Evolutionary conservation across 1,139 yeast genomes (phyloP), one percentile per base, ranked within the genome.

Genomic region (Kodamaea ohmeri): DNA sequence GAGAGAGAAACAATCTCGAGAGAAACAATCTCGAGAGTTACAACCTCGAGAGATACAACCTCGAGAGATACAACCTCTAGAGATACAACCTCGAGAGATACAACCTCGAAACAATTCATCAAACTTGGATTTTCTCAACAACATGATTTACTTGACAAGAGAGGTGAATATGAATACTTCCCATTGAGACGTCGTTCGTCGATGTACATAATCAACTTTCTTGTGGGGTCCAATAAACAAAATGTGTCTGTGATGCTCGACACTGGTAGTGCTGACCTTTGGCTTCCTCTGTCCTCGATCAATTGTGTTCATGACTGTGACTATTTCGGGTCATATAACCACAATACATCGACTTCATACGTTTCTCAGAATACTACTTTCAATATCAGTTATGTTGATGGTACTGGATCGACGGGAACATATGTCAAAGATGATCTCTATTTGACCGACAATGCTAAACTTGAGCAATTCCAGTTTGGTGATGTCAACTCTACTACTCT

Each of bases 181-280:
- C 24, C 33, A 11, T 30, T 30, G 17, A 18, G 12, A 9, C 15
- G 4, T 9, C 33, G 25, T 11, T 15, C 22, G 5, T 19, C 28
- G 11, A 22, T 73, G 49, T 80, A 78, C 52, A 58, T 72, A 43
- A 73, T 74, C 2, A 58, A 57, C 8, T 47, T 76, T 36, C 41
- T 52, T 26, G 48, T 65, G 24, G 76, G 76, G 1, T 57, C 68
- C 11, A 51, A 63, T 29, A 43, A 51, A 12, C 61, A 66, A 37
- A 36, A 47, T 20, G 60, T 60, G 16, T 49, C 53, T 4, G 70
- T 67, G 2, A 53, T 67, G 44, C 61, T 70, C 5, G 76, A 70
- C 46, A 69, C 76, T 16, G 75, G 75, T 8, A 65, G 71, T 4
- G 67, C 73, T 4, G 76, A 70, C 48, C 60, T 70, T 40, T 70